phyloP scores from a whole-genome alignment of 2,329 filamentous ascomycete genomes.

The Dothidotthia symphoricarpi region DNA sequence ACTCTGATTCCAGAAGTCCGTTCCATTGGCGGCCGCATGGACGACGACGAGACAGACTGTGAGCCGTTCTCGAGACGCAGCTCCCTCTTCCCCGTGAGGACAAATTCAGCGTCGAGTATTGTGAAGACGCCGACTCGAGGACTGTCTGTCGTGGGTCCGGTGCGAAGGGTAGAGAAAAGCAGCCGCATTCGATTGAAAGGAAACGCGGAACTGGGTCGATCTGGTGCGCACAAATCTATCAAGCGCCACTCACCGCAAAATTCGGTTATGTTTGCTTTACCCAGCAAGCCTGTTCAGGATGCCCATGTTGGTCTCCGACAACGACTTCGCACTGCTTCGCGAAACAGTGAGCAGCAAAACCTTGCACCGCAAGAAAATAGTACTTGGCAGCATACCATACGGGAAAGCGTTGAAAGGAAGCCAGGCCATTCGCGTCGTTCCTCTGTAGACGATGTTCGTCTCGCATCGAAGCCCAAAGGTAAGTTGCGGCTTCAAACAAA shows the following conservation, averaged over 20 bases:
- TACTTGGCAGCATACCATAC: conserved; percentile 12
- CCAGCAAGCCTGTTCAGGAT: not conserved
- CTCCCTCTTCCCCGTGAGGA: conserved; percentile 15
- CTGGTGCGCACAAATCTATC: conserved; percentile 28
- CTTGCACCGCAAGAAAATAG: conserved; percentile 2
- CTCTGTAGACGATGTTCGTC: conserved; percentile 12
- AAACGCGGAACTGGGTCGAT: conserved; percentile 19
- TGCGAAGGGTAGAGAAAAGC: conserved; percentile 20
- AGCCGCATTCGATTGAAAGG: conserved; percentile 12
- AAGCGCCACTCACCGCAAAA: conserved; percentile 13
- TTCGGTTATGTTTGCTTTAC: not conserved
- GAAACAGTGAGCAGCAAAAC: conserved; percentile 1
- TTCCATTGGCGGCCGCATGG: conserved; percentile 13
- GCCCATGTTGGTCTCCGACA: not conserved
- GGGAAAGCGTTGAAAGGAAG: not conserved
- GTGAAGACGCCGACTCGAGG: conserved; percentile 33
- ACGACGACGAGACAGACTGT: conserved; percentile 20
- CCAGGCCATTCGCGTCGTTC: conserved; percentile 5
- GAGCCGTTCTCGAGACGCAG: conserved; percentile 12
- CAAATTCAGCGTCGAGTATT: conserved; percentile 25
- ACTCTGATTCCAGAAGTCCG: conserved; percentile 26
- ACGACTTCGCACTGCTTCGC: conserved; percentile 1
- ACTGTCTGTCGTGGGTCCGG: conserved; percentile 29
- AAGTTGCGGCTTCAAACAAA: conserved; percentile 22
- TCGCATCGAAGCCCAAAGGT: conserved; percentile 3